Conservation (phyloP, 2,329 filamentous ascomycete species). For the Aureobasidium uvarum region DNA sequence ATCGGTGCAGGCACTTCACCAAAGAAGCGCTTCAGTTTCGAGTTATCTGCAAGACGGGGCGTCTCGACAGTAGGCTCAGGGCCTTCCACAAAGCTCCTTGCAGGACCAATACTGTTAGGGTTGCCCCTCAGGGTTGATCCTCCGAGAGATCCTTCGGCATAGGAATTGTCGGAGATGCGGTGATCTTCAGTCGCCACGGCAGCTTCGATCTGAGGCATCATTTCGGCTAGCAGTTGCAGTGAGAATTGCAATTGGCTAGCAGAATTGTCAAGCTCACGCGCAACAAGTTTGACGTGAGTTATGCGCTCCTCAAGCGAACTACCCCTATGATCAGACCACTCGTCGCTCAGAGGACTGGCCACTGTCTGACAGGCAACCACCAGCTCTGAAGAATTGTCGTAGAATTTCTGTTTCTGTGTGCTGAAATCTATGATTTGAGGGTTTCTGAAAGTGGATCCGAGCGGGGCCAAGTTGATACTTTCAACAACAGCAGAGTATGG, state of each 20-base stretch:
- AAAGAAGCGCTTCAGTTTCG: slow-evolving; percentile 53
- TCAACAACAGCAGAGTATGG: slow-evolving; percentile 89
- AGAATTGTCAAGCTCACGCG: slow-evolving; percentile 78
- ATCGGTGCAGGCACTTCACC: slow-evolving; percentile 52
- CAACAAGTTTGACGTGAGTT: slow-evolving; percentile 73
- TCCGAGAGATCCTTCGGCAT: slow-evolving; percentile 35
- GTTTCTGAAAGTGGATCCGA: slow-evolving; percentile 76
- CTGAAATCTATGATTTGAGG: slow-evolving; percentile 85
- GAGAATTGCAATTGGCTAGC: slow-evolving; percentile 86
- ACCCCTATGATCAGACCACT: slow-evolving; percentile 91
- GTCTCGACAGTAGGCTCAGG: slow-evolving; percentile 33
- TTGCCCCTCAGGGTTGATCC: slow-evolving; percentile 46
- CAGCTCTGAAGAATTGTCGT: slow-evolving; percentile 89
- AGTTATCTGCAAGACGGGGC: slow-evolving; percentile 38
- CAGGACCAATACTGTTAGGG: slow-evolving; percentile 55
- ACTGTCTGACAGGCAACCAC: slow-evolving; percentile 84
- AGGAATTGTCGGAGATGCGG: slow-evolving; percentile 39
- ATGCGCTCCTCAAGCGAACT: slow-evolving; percentile 85
- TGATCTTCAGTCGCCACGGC: slow-evolving; percentile 44
- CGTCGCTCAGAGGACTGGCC: slow-evolving; percentile 86
- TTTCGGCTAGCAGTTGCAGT: slow-evolving; percentile 80
- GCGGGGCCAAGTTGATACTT: slow-evolving; percentile 79
- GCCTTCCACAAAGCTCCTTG: slow-evolving; percentile 66
- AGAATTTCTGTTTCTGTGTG: slow-evolving; percentile 86
- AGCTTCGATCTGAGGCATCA: slow-evolving; percentile 57